Conservation (phyloP, 2,329 filamentous ascomycete species). For the Epicoccum sorghinum region DNA sequence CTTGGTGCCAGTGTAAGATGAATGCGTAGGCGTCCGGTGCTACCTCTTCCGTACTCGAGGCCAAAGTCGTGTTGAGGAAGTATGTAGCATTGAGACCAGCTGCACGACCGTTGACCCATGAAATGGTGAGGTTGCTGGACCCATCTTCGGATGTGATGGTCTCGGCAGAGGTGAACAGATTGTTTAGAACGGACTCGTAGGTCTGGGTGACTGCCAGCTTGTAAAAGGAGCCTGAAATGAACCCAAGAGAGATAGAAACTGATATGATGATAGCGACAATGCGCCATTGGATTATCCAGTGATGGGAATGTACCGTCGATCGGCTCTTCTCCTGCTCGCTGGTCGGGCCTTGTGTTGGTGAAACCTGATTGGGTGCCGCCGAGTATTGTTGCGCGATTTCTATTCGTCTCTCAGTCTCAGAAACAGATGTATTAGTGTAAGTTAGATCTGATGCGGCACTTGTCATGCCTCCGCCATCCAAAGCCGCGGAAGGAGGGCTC, state of each 20-base stretch:
- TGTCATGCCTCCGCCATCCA: too few relatives aligned
- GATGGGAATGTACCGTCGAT: not conserved
- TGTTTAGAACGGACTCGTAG: not conserved
- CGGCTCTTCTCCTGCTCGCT: not conserved
- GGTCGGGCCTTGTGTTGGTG: not conserved
- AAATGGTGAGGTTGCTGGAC: not conserved
- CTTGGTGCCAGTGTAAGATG: not conserved
- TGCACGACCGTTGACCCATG: not conserved
- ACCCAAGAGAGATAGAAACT: not conserved
- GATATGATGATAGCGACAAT: not conserved
- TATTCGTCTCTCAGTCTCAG: too few relatives aligned
- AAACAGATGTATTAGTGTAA: too few relatives aligned
- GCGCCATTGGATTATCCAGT: not conserved
- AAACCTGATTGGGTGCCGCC: not conserved
- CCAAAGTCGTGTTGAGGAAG: not conserved
- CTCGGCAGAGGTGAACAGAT: not conserved
- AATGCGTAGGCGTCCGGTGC: not conserved
- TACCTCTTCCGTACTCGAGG: not conserved
- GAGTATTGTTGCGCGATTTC: too few relatives aligned
- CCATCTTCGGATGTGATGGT: not conserved
- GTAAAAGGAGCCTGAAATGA: not conserved
- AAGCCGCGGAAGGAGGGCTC: too few relatives aligned
- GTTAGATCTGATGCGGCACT: too few relatives aligned
- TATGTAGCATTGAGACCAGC: not conserved
- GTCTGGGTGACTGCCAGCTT: not conserved